Evolutionary conservation across 164 flowering plant species (phyloP), one percentile per base, ranked within the genome.

Genomic region (Malania oleifera): DNA sequence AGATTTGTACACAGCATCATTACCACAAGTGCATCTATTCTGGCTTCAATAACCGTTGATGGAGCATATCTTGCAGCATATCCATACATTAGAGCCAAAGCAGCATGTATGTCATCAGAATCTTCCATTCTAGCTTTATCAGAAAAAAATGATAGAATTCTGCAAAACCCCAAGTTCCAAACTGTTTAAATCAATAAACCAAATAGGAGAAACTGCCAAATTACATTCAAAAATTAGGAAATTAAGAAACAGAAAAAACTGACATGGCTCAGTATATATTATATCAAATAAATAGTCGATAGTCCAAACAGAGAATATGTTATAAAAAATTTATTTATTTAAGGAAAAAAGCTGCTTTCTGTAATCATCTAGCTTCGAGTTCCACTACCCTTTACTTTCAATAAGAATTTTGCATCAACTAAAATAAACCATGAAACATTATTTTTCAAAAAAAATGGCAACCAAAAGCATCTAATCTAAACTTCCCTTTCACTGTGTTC

Each of bases 31-130:
- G 97, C 99, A 75, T 93, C 93, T 64, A 93, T 93, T 78, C 99
- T 76, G 59, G 97, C 99, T 78, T 90, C 97, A 69, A 93, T 93
- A 60, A 93, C 96, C 15, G 87, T 82, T 38, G 99, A 76, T 54
- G 99, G 99, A 51, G 99, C 99, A 83, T 93, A 93, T 81, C 84
- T 83, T 62, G 99, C 99, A n/a, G 99, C 99, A 81, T 93, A 93
- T 59, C 97, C 99, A 73, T 93, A 93, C 99, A 93, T 93, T 55
- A 93, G 75, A 51, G 99, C 99, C 71, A 93, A 81, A 70, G 97
- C 88, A 68, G 97, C 99, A 85, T 90, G 95, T 56, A 90, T 75
- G 70, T 93, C 99, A 83, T 93, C 99, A 54, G 92, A 77, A 59
- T 90, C 89, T 61, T 87, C 90, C 47, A 72, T 70, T 73, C 25